A percentile compares a stretch with the other conserved stretches of the same genome.
These are phyloP conservation scores for Phytophthora cajani DNA, from an alignment of 352 stramenopile genomes.

Conservation along the genomic window DNA sequence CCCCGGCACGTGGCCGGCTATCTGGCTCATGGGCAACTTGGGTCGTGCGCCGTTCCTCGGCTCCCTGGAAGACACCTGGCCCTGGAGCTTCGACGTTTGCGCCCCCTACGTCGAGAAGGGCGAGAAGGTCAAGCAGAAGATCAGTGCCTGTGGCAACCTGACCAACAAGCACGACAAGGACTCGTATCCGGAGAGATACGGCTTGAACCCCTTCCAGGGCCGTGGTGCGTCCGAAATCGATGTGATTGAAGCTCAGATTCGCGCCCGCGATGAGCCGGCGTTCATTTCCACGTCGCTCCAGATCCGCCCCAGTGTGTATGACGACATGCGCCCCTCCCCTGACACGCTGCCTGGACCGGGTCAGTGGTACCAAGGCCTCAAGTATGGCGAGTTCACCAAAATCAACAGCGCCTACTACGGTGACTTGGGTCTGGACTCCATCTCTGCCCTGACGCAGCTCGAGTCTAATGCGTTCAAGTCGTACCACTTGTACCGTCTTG, in stretches of 20 bases:
- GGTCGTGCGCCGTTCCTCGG: slow-evolving; percentile 94
- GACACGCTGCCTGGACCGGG: slow-evolving; percentile 61
- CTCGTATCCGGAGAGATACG: slow-evolving; percentile 89
- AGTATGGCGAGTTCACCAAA: slow-evolving; percentile 84
- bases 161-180: slow-evolving; percentile 93
- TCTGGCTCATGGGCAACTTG: slow-evolving; percentile 99
- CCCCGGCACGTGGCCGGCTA: slow-evolving; percentile 96
- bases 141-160: slow-evolving; percentile 94
- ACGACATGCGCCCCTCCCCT: slow-evolving; percentile 67
- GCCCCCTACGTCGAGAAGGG: slow-evolving; percentile 82
- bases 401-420: slow-evolving; percentile 97
- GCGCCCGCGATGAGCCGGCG: slow-evolving; percentile 86
- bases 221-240: slow-evolving; percentile 97
- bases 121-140: slow-evolving; percentile 92
- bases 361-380: slow-evolving; percentile 92
- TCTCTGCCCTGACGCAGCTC: slow-evolving; percentile 94
- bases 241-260: slow-evolving; percentile 92
- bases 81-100: slow-evolving; percentile 96
- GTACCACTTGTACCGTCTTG: slow-evolving; percentile 95
- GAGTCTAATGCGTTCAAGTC: slow-evolving; percentile 91
- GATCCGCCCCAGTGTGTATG: slow-evolving; percentile 81
- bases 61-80: slow-evolving; percentile 96
- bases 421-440: slow-evolving; percentile 93
- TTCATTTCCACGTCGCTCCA: slow-evolving; percentile 95
- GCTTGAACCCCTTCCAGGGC: slow-evolving; percentile 91